Percentiles rank a stretch among this genome's conserved stretches.
These are phyloP conservation scores for Calocera viscosa DNA, from an alignment of 768 basidiomycete genomes.

Conservation along the genomic window DNA sequence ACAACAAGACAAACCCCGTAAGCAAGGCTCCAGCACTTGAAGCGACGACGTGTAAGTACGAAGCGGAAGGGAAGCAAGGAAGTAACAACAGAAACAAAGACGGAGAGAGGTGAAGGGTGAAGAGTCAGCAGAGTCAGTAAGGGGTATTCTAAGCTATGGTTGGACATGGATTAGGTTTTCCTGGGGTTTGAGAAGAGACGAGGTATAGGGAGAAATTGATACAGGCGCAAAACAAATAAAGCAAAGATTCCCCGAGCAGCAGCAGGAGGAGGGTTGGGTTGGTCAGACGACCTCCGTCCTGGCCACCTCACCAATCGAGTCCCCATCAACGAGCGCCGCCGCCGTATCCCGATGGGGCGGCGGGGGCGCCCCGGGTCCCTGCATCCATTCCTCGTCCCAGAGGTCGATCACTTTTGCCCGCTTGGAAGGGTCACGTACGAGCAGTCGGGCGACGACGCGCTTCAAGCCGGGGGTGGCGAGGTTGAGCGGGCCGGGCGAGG, in stretches of 20 bases:
- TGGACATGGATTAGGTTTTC: background rate
- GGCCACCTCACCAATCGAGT: background rate
- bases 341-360: constrained; percentile 13
- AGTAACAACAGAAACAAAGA: background rate
- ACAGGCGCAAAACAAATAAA: too few relatives aligned
- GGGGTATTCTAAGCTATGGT: background rate
- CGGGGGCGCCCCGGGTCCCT: constrained; percentile 28
- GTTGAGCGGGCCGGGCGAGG: constrained; percentile 15
- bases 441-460: constrained; percentile 44
- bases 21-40: background rate
- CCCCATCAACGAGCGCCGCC: background rate
- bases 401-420: constrained; percentile 51
- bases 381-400: constrained; percentile 45
- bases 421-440: constrained; percentile 57
- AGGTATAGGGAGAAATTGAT: background rate
- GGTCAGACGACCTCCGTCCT: background rate
- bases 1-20: background rate
- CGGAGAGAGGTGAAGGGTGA: background rate
- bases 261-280: too few relatives aligned
- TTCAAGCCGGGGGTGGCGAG: constrained; percentile 34
- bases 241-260: too few relatives aligned
- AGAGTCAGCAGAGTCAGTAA: background rate
- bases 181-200: background rate
- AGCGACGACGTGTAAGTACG: background rate
- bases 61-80: background rate